Percentiles rank a stretch among this genome's conserved stretches.
Evolutionary conservation across 371 early-diverging fungal genomes (phyloP).

Genomic region (Mucor irregularis): DNA sequence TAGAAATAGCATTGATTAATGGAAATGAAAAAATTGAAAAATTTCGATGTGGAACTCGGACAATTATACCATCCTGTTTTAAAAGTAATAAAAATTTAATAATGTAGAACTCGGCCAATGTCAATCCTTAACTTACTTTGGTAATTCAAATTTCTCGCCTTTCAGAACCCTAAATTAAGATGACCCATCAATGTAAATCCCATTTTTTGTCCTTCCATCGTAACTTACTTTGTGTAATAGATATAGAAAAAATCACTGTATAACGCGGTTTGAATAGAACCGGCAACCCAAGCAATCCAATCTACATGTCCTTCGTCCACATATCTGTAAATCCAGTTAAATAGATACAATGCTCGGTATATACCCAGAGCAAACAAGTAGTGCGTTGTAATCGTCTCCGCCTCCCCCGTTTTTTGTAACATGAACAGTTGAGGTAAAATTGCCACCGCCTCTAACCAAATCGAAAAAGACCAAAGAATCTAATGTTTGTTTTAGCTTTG

Average conservation of each 20-base stretch:
- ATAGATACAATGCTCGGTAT: slow-evolving; percentile 93
- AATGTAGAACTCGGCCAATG: background rate
- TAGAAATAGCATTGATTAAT: background rate
- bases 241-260: slow-evolving; percentile 98
- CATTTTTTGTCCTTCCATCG: slow-evolving; percentile 16
- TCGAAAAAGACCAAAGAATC: slow-evolving; percentile 95
- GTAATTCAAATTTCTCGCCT: slow-evolving; percentile 83
- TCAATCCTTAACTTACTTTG: slow-evolving; percentile 23
- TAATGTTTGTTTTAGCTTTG: slow-evolving; percentile 20
- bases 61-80: slow-evolving; percentile 11
- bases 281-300: slow-evolving; percentile 83
- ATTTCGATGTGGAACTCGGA: slow-evolving; percentile 5
- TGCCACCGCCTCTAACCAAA: slow-evolving; percentile 96
- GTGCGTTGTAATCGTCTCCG: slow-evolving; percentile 98
- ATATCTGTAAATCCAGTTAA: slow-evolving; percentile 97
- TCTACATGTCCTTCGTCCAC: slow-evolving; percentile 66
- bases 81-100: background rate
- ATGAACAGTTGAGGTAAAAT: slow-evolving; percentile 99
- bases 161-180: slow-evolving; percentile 60
- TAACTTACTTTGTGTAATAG: slow-evolving; percentile 72
- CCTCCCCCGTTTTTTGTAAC: slow-evolving; percentile 96
- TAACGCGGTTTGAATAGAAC: slow-evolving; percentile 92
- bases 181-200: background rate
- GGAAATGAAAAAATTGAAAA: background rate
- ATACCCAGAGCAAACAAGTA: slow-evolving; percentile 98